phyloP scores from a whole-genome alignment of 2,329 filamentous ascomycete species.

The Tolypocladium amazonense region DNA sequence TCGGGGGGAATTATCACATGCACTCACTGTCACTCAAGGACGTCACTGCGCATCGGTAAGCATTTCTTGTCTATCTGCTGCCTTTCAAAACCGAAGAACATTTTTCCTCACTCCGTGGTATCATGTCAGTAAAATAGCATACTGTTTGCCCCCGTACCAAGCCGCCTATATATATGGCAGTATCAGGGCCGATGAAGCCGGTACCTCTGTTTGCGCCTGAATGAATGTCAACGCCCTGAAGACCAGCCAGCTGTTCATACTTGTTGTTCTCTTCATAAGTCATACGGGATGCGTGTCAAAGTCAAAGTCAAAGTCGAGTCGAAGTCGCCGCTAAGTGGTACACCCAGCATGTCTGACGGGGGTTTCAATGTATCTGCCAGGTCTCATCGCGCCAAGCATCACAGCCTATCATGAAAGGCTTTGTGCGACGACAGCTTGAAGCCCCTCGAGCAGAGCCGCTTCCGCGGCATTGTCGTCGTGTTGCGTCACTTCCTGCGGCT shows the following conservation, averaged over 20 bases:
- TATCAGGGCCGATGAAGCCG: not conserved
- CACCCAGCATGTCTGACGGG: not conserved
- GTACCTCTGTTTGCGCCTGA: not conserved
- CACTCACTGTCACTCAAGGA: not conserved
- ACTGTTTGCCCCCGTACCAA: not conserved
- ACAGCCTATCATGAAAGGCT: conserved; percentile 7
- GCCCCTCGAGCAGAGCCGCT: conserved; percentile 21
- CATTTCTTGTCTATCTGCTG: not conserved
- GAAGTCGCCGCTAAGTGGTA: not conserved
- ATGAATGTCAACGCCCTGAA: not conserved
- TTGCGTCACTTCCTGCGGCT: conserved; percentile 10
- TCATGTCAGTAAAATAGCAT: not conserved
- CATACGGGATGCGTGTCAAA: not conserved
- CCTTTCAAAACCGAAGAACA: not conserved
- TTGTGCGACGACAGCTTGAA: conserved; percentile 22
- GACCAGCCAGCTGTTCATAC: not conserved
- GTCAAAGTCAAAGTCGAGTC: not conserved
- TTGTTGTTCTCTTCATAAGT: not conserved
- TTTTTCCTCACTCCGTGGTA: not conserved
- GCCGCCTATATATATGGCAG: not conserved
- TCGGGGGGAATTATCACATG: not conserved
- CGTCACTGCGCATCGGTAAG: not conserved
- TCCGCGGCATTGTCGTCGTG: conserved; percentile 23
- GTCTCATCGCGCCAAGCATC: not conserved
- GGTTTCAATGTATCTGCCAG: not conserved